Base-by-base conservation (phyloP, 352 stramenopile species). In the Poterioochromonas sp. region DNA sequence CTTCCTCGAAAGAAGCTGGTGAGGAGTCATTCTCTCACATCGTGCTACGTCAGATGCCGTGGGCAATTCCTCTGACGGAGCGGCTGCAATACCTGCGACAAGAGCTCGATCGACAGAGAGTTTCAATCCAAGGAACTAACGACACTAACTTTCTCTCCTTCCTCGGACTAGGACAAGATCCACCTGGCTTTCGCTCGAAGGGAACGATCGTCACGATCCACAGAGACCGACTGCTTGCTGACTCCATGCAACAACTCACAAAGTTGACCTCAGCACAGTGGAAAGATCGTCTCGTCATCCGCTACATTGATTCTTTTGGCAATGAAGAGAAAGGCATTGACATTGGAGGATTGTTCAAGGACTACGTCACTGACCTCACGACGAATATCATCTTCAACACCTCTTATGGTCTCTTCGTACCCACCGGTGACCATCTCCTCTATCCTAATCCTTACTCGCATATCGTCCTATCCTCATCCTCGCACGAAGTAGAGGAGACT, bases 301-400 rank as follows among this genome's bases (percentile, higher is more conserved):
- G 94, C 35, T 93, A 94, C 76, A 87, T 94, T 12, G 92, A 93
- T 79, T 85, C 82, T 0, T 83, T 84, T 35, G 90, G 89, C 12
- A 77, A 84, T 5, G 86, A 91, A 80, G 91, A 96, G 82, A 83
- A 87, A 68, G 94, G 94, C 29, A 96, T 98, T 79, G 94, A 98
- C 85, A 89, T 93, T 41, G 94, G 94, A 26, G 94, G 94, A 0
- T 84, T 98, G 0, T 98, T 98, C 81, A 98, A 98, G 86, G 94
- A 98, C 80, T 97, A 97, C 80, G 97, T 90, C 90, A 88, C 92
- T 29, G 90, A 93, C 39, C 73, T 98, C 1, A 89, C 86, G 49
- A 89, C 85, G 0, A 83, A 94, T n/a, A n/a, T n/a, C n/a, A 90
- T 91, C 32, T 98, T 98, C 83, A 86, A 96, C 83, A 85, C 90